A percentile compares a stretch with the other conserved stretches of the same genome.
These are phyloP conservation scores for Silene coronaria DNA, from an alignment of 179 eudicot species.

Conservation along the genomic window DNA sequence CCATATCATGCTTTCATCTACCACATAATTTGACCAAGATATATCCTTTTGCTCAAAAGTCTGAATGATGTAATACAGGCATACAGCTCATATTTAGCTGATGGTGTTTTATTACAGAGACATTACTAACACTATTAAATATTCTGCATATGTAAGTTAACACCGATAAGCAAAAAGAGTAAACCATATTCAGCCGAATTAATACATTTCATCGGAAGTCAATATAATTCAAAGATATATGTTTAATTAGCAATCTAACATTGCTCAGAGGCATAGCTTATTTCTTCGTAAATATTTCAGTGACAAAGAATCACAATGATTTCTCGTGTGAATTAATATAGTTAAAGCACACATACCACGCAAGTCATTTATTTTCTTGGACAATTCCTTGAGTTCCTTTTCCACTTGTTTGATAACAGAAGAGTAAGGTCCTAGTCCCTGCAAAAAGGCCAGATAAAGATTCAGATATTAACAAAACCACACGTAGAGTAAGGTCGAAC, in stretches of 20 bases:
- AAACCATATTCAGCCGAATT: not conserved
- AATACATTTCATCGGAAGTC: not conserved
- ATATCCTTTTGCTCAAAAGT: not conserved
- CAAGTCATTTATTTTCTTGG: slow-evolving; percentile 85
- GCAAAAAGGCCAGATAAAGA: not conserved
- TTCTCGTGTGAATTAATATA: not conserved
- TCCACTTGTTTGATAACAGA: slow-evolving; percentile 64
- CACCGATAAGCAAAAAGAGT: not conserved
- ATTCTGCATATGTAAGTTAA: not conserved
- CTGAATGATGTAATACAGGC: not conserved
- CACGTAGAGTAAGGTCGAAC: not conserved
- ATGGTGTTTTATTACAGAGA: not conserved
- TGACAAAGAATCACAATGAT: not conserved
- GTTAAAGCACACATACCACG: slow-evolving; percentile 46
- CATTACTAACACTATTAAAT: not conserved
- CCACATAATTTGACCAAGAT: not conserved
- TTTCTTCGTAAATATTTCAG: not conserved
- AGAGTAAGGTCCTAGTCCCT: slow-evolving; percentile 97
- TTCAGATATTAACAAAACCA: not conserved
- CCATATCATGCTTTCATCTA: not conserved
- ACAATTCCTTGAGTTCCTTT: slow-evolving; percentile 88
- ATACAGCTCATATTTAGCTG: not conserved
- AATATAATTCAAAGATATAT: not conserved
- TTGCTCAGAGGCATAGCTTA: not conserved
- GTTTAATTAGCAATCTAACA: not conserved